Conservation (phyloP, 495 filamentous ascomycete genomes). For the Xylaria longipes region DNA sequence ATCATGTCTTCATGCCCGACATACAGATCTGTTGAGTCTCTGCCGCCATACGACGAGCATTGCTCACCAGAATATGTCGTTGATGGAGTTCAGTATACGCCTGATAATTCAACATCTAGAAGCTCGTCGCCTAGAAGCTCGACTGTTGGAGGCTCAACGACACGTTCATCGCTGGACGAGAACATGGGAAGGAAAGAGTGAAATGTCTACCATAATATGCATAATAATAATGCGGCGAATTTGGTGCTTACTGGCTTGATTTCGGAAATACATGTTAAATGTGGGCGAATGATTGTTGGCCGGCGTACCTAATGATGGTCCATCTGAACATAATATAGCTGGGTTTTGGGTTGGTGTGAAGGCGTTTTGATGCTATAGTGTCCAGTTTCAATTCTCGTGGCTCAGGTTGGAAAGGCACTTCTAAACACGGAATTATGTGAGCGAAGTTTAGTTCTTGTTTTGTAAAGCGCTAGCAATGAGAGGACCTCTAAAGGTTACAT, state of each 20-base stretch:
- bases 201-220: not conserved
- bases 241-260: not conserved
- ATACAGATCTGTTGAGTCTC: constrained; percentile 43
- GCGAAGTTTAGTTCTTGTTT: not conserved
- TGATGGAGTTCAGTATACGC: constrained; percentile 47
- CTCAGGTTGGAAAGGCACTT: not conserved
- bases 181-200: constrained; percentile 37
- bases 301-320: not conserved
- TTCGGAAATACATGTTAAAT: constrained; percentile 8
- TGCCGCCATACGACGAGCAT: constrained; percentile 44
- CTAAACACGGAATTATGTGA: not conserved
- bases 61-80: constrained; percentile 45
- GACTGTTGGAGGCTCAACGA: constrained; percentile 26
- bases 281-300: not conserved
- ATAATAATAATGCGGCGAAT: not conserved
- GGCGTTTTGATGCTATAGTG: not conserved
- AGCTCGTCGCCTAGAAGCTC: constrained; percentile 26
- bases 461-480: not conserved
- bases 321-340: not conserved
- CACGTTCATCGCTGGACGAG: constrained; percentile 39
- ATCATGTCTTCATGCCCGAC: constrained; percentile 39
- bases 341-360: not conserved
- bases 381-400: not conserved
- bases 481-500: not conserved
- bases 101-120: constrained; percentile 28